A percentile compares a stretch with the other conserved stretches of the same genome.
Evolutionary conservation across 805 yeast genomes (phyloP).

Genomic region (Yamadazyma paraphyllophila): DNA sequence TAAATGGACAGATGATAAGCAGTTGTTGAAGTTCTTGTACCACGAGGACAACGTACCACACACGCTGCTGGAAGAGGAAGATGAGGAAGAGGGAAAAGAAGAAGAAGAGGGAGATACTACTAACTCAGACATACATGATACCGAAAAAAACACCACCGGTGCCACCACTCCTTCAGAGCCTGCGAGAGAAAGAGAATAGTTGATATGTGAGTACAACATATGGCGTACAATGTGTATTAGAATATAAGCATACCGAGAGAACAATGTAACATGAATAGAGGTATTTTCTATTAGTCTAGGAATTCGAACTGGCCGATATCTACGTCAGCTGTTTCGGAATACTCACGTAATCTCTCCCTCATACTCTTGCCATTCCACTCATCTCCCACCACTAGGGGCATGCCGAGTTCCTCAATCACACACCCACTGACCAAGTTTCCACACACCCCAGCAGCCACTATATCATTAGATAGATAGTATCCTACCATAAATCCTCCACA

Average conservation of each 20-base stretch:
- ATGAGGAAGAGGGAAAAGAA: neutral
- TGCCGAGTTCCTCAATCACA: constrained; percentile 78
- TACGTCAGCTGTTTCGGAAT: constrained; percentile 17
- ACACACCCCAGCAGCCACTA: constrained; percentile 51
- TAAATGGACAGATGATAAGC: constrained; percentile 49
- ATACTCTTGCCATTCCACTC: constrained; percentile 62
- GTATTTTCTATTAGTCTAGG: neutral
- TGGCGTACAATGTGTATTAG: too few species aligned
- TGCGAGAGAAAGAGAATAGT: too few species aligned
- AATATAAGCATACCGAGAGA: too few species aligned
- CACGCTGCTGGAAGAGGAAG: constrained; percentile 1
- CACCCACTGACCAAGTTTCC: constrained; percentile 81
- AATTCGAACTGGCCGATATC: neutral
- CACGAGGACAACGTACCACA: constrained; percentile 14
- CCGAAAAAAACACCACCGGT: too few species aligned
- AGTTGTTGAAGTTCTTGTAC: constrained; percentile 40
- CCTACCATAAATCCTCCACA: constrained; percentile 53
- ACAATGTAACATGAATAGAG: too few species aligned
- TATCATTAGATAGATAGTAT: constrained; percentile 50
- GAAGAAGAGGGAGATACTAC: neutral
- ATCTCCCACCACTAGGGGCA: constrained; percentile 47
- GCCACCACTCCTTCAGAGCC: too few species aligned
- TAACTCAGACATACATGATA: neutral
- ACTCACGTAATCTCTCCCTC: constrained; percentile 42
- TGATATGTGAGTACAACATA: too few species aligned